Percentiles rank a stretch among this genome's conserved stretches.
Conservation (phyloP, 352 stramenopile species). For the Peronospora belbahrii region DNA sequence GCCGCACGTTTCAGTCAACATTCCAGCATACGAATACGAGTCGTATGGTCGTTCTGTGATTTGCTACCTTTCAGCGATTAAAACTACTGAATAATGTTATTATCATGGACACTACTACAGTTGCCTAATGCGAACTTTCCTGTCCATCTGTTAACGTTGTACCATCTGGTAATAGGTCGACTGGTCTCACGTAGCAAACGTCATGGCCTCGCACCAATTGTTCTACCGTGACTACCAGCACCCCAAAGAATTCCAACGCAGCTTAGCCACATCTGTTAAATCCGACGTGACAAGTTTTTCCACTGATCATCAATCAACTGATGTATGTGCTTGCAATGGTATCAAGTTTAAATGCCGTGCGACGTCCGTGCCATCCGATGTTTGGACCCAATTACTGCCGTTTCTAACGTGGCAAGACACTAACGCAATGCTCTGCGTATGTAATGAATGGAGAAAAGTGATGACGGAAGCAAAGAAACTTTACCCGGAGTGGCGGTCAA, state of each 20-base stretch:
- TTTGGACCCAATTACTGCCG: conserved; percentile 34
- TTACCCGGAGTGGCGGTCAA: conserved; percentile 34
- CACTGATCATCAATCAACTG: conserved; percentile 1
- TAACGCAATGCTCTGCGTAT: conserved; percentile 26
- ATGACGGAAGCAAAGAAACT: conserved; percentile 16
- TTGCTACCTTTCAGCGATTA: too few relatives aligned
- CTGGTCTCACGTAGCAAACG: conserved; percentile 2
- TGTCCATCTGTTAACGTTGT: conserved; percentile 1
- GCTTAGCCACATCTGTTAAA: not conserved
- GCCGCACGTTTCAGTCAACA: too few relatives aligned
- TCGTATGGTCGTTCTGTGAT: too few relatives aligned
- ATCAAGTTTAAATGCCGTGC: conserved; percentile 8
- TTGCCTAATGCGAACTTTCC: too few relatives aligned
- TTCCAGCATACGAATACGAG: too few relatives aligned
- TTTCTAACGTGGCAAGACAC: conserved; percentile 48
- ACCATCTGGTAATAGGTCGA: not conserved
- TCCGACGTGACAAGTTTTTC: not conserved
- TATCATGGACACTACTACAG: too few relatives aligned
- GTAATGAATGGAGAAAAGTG: conserved; percentile 15
- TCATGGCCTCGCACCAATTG: conserved; percentile 8
- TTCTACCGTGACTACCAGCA: not conserved
- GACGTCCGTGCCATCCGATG: conserved; percentile 30
- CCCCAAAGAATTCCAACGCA: conserved; percentile 1
- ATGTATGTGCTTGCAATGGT: conserved; percentile 6
- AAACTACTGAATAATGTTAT: too few relatives aligned